Evolutionary conservation across 2,329 filamentous ascomycete genomes (phyloP).

Genomic region (Chrysoporthe cubensis): DNA sequence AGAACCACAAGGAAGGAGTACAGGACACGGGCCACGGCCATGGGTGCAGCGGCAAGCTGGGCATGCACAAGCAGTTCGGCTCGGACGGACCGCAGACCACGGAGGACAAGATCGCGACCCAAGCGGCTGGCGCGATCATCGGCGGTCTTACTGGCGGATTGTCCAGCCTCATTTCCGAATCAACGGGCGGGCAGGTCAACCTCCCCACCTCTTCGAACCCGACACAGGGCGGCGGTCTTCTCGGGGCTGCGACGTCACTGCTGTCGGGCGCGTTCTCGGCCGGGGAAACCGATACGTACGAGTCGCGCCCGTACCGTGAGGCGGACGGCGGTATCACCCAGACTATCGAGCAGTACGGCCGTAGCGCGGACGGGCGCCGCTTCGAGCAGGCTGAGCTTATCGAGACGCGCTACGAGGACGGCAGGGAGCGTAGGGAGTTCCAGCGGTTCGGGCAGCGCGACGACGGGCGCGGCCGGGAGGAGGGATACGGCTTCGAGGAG

Average conservation of each 20-base stretch:
- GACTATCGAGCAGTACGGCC: conserved; percentile 65
- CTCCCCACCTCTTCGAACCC: conserved; percentile 39
- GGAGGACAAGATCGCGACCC: conserved; percentile 60
- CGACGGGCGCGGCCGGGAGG: conserved; percentile 41
- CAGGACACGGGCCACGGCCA: conserved; percentile 84
- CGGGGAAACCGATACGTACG: conserved; percentile 55
- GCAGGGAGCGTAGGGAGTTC: conserved; percentile 63
- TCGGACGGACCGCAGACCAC: conserved; percentile 48
- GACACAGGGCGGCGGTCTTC: conserved; percentile 66
- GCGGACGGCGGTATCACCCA: conserved; percentile 65
- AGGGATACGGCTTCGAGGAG: conserved; percentile 63
- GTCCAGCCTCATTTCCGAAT: conserved; percentile 49
- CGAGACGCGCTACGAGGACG: conserved; percentile 61
- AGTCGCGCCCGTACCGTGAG: conserved; percentile 53
- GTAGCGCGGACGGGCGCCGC: conserved; percentile 49
- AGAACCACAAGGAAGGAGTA: conserved; percentile 87
- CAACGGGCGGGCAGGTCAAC: conserved; percentile 46
- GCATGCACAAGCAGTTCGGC: conserved; percentile 71
- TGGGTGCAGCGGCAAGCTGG: conserved; percentile 77
- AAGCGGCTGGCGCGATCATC: conserved; percentile 60
- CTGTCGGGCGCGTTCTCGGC: conserved; percentile 48
- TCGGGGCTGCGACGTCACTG: conserved; percentile 70
- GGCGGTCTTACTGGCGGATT: conserved; percentile 60
- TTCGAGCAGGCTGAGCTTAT: conserved; percentile 66
- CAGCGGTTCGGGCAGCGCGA: conserved; percentile 63